Percentiles rank a stretch among this genome's conserved stretches.
phyloP scores from a whole-genome alignment of 2,329 filamentous ascomycete genomes.

The Neocucurbitaria cava region DNA sequence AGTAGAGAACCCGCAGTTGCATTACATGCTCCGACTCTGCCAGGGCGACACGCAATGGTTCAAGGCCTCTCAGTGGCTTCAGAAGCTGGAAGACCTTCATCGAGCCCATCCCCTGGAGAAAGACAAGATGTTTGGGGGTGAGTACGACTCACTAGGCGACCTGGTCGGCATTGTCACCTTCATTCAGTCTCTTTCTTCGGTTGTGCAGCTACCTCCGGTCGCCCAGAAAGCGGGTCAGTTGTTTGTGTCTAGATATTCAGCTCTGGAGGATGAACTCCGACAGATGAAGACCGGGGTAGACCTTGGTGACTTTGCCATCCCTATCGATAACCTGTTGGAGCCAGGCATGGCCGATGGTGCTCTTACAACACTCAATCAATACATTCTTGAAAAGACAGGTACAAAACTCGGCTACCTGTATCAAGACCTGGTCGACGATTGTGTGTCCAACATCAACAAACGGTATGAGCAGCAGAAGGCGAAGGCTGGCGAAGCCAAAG shows the following conservation, averaged over 20 bases:
- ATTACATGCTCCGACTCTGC: conserved; percentile 57
- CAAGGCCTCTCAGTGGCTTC: conserved; percentile 51
- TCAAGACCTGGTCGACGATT: conserved; percentile 52
- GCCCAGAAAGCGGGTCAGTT: conserved; percentile 50
- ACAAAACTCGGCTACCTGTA: conserved; percentile 55
- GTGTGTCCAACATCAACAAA: conserved; percentile 42
- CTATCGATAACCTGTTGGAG: conserved; percentile 54
- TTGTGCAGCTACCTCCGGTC: conserved; percentile 46
- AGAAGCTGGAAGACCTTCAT: conserved; percentile 52
- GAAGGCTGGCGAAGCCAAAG: conserved; percentile 9
- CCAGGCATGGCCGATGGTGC: conserved; percentile 49
- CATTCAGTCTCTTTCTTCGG: conserved; percentile 47
- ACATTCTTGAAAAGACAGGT: conserved; percentile 50
- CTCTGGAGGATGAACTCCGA: conserved; percentile 51
- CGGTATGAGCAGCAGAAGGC: conserved; percentile 27
- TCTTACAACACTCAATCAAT: conserved; percentile 46
- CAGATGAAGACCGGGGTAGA: conserved; percentile 50
- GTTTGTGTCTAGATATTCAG: conserved; percentile 45
- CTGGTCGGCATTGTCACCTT: conserved; percentile 51
- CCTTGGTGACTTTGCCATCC: conserved; percentile 50
- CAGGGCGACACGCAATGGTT: conserved; percentile 45
- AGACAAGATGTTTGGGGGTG: conserved; percentile 44
- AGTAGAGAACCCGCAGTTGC: conserved; percentile 46
- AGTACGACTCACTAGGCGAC: conserved; percentile 46
- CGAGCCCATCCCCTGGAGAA: conserved; percentile 40